Evolutionary conservation across 225 moss, liverwort and hornwort species (phyloP), one percentile per base, ranked within the genome.

Genomic region (Marchantia paleacea): DNA sequence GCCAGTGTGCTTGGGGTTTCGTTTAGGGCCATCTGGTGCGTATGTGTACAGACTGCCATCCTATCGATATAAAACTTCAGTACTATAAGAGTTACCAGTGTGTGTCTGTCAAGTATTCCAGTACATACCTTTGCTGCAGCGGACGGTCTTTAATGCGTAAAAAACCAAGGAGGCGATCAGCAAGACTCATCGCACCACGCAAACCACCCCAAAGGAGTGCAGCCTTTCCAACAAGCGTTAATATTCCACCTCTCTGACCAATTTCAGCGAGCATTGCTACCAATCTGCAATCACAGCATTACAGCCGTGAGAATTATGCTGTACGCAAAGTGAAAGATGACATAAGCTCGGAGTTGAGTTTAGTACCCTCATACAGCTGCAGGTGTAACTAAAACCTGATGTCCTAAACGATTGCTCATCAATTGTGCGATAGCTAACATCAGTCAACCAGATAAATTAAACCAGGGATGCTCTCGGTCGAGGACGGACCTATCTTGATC

Each of bases 141-240:
- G 93, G 91, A 49, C 97, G 91, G 49, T 95, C 89, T 55, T 75
- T 82, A 22, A 99, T 81, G 31, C 80, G 89, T 18, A 88, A 63
- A 55, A 95, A 95, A 13, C 84, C 80, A 52, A 99, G 89, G 75
- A 99, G 91, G 75, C 93, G 92, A 84, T 99, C 95, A 64, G 91
- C 89, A 61, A 99, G 93, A 82, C 93, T 99, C 92, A 95, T 99
- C 60, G 97, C 97, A 83, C 95, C 97, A 64, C 92, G 89, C 84
- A 99, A 79, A 55, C 97, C 97, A 75, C 97, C 97, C 97, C 95
- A 99, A 19, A 99, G 86, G 66, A 99, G 89, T 52, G 93, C 97
- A 70, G 84, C 90, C 89, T 99, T 99, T 55, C 95, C 97, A 69
- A 99, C 81, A 20, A 95, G 89, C 77, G 89, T 88, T 39, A 99